These are phyloP conservation scores for Penicillium glabrum DNA, from an alignment of 2,329 filamentous ascomycete species.

Conservation along the genomic window DNA sequence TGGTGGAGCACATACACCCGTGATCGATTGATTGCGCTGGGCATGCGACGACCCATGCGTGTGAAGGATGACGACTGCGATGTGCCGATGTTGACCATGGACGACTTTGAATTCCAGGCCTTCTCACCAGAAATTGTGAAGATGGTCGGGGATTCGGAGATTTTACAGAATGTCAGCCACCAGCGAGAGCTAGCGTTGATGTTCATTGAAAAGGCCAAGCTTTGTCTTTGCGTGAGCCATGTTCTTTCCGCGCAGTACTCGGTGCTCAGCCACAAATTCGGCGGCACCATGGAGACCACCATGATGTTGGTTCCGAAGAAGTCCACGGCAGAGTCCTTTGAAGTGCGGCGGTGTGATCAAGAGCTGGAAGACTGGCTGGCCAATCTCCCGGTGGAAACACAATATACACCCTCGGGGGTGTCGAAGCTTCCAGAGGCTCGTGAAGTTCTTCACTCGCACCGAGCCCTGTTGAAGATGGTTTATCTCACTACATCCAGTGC, in stretches of 20 bases:
- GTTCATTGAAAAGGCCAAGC: conserved; percentile 88
- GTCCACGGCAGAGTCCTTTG: conserved; percentile 74
- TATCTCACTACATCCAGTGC: conserved; percentile 91
- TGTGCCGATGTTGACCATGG: conserved; percentile 81
- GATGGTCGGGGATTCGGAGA: conserved; percentile 67
- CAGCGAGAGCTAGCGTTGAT: conserved; percentile 79
- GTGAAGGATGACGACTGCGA: conserved; percentile 94
- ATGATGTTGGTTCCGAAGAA: conserved; percentile 95
- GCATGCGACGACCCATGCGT: conserved; percentile 87
- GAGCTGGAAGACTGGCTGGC: conserved; percentile 77
- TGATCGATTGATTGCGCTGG: conserved; percentile 85
- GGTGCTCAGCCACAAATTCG: conserved; percentile 78
- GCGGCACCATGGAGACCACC: conserved; percentile 68
- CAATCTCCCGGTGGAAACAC: conserved; percentile 68
- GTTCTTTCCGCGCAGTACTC: conserved; percentile 92
- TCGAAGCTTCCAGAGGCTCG: conserved; percentile 51
- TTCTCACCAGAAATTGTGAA: conserved; percentile 68
- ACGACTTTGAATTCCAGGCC: conserved; percentile 77
- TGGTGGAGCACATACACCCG: conserved; percentile 99
- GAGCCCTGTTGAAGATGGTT: conserved; percentile 87
- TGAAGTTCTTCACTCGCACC: conserved; percentile 64
- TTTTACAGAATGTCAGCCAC: conserved; percentile 69
- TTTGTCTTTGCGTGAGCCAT: conserved; percentile 85
- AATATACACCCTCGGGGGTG: conserved; percentile 66
- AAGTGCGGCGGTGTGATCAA: conserved; percentile 75